These are phyloP conservation scores for Trypanosoma melophagium DNA, from an alignment of 208 protist species.

Conservation along the genomic window DNA sequence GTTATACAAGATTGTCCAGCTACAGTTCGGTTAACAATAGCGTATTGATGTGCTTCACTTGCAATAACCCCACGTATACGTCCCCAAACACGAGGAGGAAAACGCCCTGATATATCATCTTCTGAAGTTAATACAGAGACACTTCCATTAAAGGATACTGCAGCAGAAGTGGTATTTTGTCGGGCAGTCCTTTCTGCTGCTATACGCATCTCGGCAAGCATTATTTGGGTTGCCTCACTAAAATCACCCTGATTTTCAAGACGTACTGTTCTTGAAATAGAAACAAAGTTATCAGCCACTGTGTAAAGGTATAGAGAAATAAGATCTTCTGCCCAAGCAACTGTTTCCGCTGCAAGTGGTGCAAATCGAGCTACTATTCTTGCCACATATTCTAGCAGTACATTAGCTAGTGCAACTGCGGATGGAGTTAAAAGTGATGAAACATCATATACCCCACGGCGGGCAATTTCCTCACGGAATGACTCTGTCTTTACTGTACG, in stretches of 20 bases:
- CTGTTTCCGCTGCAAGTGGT: conserved; percentile 63
- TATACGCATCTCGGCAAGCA: conserved; percentile 51
- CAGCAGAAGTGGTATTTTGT: conserved; percentile 23
- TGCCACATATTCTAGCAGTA: conserved; percentile 73
- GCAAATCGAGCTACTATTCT: conserved; percentile 75
- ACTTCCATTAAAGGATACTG: too few relatives aligned
- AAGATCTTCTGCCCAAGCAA: conserved; percentile 73
- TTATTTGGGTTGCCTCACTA: conserved; percentile 39
- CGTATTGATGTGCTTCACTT: conserved; percentile 62
- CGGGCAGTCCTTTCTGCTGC: conserved; percentile 41
- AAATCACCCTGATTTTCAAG: conserved; percentile 80
- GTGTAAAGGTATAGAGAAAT: conserved; percentile 76
- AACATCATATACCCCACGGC: conserved; percentile 28
- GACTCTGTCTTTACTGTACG: conserved; percentile 52
- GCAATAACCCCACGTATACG: conserved; percentile 51
- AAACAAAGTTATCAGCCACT: conserved; percentile 85
- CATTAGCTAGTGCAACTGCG: conserved; percentile 56
- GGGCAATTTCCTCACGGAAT: conserved; percentile 41
- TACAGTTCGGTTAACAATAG: conserved; percentile 53
- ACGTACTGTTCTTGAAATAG: conserved; percentile 62
- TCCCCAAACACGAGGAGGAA: conserved; percentile 72
- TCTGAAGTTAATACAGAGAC: background rate
- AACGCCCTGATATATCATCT: conserved; percentile 13
- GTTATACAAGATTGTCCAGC: conserved; percentile 61
- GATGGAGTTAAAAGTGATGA: conserved; percentile 59